A percentile compares a stretch with the other conserved stretches of the same genome.
phyloP scores from a whole-genome alignment of 2,329 filamentous ascomycete genomes.

The Fusarium haematococcum region DNA sequence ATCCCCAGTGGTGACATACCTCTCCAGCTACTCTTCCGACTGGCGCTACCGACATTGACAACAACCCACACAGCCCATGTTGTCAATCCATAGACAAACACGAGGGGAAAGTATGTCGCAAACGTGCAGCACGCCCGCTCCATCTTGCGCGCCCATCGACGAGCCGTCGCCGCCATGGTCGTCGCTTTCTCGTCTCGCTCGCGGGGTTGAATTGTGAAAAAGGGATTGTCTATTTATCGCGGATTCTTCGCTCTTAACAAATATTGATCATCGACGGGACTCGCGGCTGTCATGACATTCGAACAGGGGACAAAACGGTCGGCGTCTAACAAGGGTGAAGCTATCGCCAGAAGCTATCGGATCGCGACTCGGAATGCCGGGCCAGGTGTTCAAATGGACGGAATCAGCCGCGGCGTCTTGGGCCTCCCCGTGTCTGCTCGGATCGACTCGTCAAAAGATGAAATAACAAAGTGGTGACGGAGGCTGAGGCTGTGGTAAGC shows the following conservation, averaged over 20 bases:
- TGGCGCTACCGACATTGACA: conserved; percentile 74
- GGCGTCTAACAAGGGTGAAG: conserved; percentile 12
- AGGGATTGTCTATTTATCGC: conserved; percentile 1
- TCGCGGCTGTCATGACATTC: conserved; percentile 22
- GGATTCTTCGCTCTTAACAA: not conserved
- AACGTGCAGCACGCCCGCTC: conserved; percentile 87
- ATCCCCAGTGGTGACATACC: conserved; percentile 55
- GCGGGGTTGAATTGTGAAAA: not conserved
- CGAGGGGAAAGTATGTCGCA: conserved; percentile 85
- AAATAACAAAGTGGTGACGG: conserved; percentile 2
- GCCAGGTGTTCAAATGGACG: not conserved
- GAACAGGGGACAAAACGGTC: conserved; percentile 18
- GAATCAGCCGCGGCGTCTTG: not conserved
- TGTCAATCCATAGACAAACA: conserved; percentile 90
- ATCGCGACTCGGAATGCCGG: not conserved
- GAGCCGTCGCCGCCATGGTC: conserved; percentile 58
- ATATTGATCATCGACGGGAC: not conserved
- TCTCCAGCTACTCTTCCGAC: conserved; percentile 66
- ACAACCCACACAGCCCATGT: conserved; percentile 95
- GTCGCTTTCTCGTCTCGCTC: conserved; percentile 2
- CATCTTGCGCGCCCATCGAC: conserved; percentile 74
- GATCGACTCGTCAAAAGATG: not conserved
- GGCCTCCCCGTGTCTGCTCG: not conserved
- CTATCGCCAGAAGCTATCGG: conserved; percentile 12
- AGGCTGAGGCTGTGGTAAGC: conserved; percentile 7